Evolutionary conservation across 345 rosid species (phyloP).

Genomic region (Reutealis trisperma): DNA sequence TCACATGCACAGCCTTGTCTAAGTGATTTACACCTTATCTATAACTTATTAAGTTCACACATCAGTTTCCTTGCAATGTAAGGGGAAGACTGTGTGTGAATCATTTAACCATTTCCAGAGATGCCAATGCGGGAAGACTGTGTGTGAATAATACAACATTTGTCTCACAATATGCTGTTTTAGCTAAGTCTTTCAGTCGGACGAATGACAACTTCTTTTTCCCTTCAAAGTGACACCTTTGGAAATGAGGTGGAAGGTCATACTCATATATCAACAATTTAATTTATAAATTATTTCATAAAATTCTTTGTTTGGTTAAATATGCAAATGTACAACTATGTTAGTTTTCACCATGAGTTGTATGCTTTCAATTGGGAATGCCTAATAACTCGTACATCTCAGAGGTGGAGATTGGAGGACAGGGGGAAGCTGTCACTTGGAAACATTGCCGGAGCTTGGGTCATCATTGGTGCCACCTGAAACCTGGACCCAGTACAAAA

Average conservation of each 20-base stretch:
- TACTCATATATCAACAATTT: background rate
- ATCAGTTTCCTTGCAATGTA: background rate
- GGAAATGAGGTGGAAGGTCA: background rate
- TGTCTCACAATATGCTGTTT: too few species aligned
- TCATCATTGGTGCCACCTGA: conserved; percentile 40
- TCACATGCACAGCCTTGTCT: background rate
- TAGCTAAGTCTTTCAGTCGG: background rate
- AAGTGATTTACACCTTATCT: background rate
- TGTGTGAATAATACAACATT: too few species aligned
- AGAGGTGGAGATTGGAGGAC: conserved; percentile 50
- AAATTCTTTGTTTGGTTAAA: background rate
- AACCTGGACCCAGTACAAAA: conserved; percentile 38
- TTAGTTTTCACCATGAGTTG: background rate
- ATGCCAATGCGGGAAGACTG: background rate
- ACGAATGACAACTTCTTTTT: background rate
- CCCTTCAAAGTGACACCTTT: background rate
- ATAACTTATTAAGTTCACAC: background rate
- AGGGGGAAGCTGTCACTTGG: conserved; percentile 46
- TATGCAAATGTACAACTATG: background rate
- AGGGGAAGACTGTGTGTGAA: background rate
- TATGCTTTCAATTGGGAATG: background rate
- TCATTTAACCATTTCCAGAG: background rate
- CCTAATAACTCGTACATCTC: conserved; percentile 13
- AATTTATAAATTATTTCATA: background rate
- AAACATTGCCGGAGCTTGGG: conserved; percentile 44